Percentiles rank a stretch among this genome's conserved stretches.
phyloP scores from a whole-genome alignment of 305 asterid genomes.

The Fraxinus sp. region DNA sequence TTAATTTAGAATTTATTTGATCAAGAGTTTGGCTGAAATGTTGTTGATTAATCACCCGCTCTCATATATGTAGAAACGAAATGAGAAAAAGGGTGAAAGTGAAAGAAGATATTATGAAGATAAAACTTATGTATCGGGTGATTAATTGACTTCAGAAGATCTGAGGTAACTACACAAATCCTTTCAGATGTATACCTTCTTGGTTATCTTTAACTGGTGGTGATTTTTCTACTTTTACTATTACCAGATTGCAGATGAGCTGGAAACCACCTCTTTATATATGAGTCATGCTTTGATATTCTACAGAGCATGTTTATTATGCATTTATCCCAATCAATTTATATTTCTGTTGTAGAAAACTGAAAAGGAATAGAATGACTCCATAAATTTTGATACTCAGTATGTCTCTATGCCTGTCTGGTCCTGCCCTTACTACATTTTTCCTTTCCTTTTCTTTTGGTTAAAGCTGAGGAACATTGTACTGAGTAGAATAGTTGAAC shows the following conservation, averaged over 20 bases:
- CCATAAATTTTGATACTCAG: not conserved
- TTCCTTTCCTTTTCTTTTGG: not conserved
- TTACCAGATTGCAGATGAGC: constrained; percentile 27
- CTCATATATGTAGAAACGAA: constrained; percentile 65
- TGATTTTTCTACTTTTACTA: constrained; percentile 8
- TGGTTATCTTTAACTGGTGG: not conserved
- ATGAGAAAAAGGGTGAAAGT: constrained; percentile 85
- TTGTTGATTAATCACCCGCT: not conserved
- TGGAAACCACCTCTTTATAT: not conserved
- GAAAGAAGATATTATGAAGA: constrained; percentile 91
- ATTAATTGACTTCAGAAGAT: constrained; percentile 41
- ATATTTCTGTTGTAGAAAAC: not conserved
- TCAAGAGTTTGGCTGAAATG: constrained; percentile 11
- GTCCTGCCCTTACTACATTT: not conserved
- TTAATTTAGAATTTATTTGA: constrained; percentile 2
- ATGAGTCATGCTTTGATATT: not conserved
- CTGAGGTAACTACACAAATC: constrained; percentile 38
- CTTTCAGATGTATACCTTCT: constrained; percentile 1
- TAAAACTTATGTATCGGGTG: constrained; percentile 71
- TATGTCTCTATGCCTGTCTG: not conserved
- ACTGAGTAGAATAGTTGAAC: not conserved
- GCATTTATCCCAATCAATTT: not conserved
- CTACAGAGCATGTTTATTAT: not conserved
- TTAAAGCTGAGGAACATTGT: not conserved
- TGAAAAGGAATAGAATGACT: not conserved